Base-by-base conservation (phyloP, 2,329 filamentous ascomycete species). In the Arthroderma sp. region DNA sequence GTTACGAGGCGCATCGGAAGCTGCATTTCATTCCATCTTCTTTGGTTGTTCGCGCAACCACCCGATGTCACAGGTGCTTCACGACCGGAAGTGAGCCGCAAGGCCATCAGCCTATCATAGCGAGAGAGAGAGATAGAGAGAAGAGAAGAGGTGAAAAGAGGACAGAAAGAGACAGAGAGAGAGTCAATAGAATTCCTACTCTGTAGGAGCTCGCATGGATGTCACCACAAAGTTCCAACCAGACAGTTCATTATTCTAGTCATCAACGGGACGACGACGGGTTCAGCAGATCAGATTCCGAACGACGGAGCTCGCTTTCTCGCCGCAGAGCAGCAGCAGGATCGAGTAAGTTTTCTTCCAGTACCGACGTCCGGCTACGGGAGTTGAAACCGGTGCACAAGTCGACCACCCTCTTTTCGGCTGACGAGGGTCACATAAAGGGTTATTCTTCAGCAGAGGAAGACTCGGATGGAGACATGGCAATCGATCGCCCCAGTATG, bases 401-500 rank as follows among this genome's bases (percentile, higher is more conserved):
- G 5, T 54, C 37, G 17, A 54, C 37, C 6, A 54, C 33, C 8
- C 51, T 51, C 47, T 51, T 38, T 38, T 39, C 51, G 5, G 33
- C 51, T n/a, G 33, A 37, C 19, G 49, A 52, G n/a, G 49, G 17
- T 8, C 25, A 52, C 28, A 52, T 9, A 15, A 52, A 21, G 17
- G 15, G n/a, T 33, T 17, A 37, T 35, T 35, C 2, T 61, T 66
- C 67, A 63, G 66, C 74, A 59, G 67, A 66, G 47, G 66, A 70
- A 56, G 68, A 69, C 55, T 71, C 70, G 60, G 71, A 73, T 61
- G 74, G 74, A 67, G 73, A 75, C 35, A 73, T 78, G 65, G 67
- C 71, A 56, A 66, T 67, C 61, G 73, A 67, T 61, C 73, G 76
- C 61, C 74, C 79, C 17, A 68, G 74, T 52, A 71, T 77, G 65